Evolutionary conservation across 2,329 filamentous ascomycete species (phyloP).

Genomic region (Chaetoscypha palmicola): DNA sequence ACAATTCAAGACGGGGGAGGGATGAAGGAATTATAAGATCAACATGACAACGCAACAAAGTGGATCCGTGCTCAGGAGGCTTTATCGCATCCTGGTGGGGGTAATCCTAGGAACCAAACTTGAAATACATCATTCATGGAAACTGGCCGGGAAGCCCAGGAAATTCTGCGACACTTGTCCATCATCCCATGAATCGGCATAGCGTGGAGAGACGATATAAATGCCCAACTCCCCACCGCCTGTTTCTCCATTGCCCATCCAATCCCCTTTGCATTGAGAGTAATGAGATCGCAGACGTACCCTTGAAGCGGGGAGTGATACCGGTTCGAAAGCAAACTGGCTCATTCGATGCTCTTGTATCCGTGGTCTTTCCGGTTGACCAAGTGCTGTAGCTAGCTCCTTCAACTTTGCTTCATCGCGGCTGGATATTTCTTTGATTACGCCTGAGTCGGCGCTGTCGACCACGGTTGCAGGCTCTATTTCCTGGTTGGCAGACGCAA

Average conservation of each 20-base stretch:
- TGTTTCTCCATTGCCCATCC: background rate
- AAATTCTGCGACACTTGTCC: constrained; percentile 7
- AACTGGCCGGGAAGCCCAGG: constrained; percentile 10
- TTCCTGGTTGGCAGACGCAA: constrained; percentile 64
- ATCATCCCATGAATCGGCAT: constrained; percentile 2
- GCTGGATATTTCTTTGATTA: constrained; percentile 15
- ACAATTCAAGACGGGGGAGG: constrained; percentile 11
- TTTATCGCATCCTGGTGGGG: constrained; percentile 16
- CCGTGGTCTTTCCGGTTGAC: constrained; percentile 64
- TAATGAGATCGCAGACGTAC: constrained; percentile 47
- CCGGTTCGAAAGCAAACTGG: constrained; percentile 82
- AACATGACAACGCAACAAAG: constrained; percentile 13
- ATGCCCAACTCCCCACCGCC: background rate
- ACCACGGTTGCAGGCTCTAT: constrained; percentile 45
- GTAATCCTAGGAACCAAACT: constrained; percentile 18
- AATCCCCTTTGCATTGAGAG: constrained; percentile 1
- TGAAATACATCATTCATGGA: constrained; percentile 14
- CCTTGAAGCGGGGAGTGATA: constrained; percentile 78
- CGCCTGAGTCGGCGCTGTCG: constrained; percentile 28
- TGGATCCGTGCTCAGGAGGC: constrained; percentile 17
- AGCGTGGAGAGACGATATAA: background rate
- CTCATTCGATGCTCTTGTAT: constrained; percentile 78
- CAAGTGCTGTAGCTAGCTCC: constrained; percentile 59
- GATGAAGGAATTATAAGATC: constrained; percentile 13
- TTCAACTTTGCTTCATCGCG: constrained; percentile 22